Conservation (phyloP, 768 basidiomycete species). For the Tremella yokohamensis region DNA sequence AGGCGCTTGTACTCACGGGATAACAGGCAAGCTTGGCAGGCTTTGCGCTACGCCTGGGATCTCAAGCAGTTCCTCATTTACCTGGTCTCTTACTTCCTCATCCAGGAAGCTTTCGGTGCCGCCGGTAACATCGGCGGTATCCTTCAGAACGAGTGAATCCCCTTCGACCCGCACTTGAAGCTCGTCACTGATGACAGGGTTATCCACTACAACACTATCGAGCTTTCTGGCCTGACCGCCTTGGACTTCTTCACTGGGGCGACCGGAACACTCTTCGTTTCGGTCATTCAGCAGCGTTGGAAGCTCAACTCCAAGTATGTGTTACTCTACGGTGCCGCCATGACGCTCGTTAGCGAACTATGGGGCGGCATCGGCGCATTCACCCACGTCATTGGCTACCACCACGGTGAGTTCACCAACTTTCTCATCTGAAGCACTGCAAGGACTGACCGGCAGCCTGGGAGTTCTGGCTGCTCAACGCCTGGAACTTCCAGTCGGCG, state of each 20-base stretch:
- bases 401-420: conserved; percentile 8
- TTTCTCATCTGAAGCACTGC: no score
- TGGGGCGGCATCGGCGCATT: conserved; percentile 14
- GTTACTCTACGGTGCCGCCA: conserved; percentile 17
- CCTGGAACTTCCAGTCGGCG: conserved; percentile 5
- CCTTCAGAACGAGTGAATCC: conserved; percentile 16
- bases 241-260: conserved; percentile 11
- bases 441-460: background rate
- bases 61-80: conserved; percentile 18
- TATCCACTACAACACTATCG: conserved; percentile 13
- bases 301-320: conserved; percentile 9
- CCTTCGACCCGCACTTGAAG: background rate
- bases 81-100: conserved; percentile 18
- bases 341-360: conserved; percentile 17
- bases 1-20: no score
- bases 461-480: conserved; percentile 18
- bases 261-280: conserved; percentile 10
- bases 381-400: conserved; percentile 17
- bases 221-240: conserved; percentile 8
- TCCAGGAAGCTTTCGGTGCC: conserved; percentile 19
- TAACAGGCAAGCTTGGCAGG: conserved; percentile 13
- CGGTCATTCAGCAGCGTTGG: conserved; percentile 11
- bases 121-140: conserved; percentile 14
- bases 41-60: conserved; percentile 4
- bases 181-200: conserved; percentile 1